These are phyloP conservation scores for Monosporascus sp. DNA, from an alignment of 2,329 filamentous ascomycete species.

Conservation along the genomic window DNA sequence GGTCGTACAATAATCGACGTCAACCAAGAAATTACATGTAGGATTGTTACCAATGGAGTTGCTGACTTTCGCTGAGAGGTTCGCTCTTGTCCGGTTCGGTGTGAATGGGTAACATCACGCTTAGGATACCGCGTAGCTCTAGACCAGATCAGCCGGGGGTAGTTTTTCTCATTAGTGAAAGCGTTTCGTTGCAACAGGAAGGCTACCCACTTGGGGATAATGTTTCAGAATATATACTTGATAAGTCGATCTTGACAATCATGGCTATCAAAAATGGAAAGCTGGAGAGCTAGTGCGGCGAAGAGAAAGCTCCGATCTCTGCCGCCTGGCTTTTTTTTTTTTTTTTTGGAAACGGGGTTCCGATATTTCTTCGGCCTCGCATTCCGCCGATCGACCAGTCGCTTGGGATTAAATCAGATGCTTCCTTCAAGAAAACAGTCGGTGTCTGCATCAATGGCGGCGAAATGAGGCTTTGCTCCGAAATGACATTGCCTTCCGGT, in stretches of 20 bases:
- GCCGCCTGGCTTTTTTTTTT: not conserved
- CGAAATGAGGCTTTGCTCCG: no score
- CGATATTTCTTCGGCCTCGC: not conserved
- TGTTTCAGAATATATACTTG: not conserved
- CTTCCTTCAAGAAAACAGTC: no score
- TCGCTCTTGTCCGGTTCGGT: not conserved
- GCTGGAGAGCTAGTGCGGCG: not conserved
- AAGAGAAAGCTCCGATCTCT: not conserved
- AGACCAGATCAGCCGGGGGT: not conserved
- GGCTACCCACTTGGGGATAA: not conserved
- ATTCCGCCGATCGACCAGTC: not conserved
- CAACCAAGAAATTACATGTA: not conserved
- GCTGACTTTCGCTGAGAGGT: no score
- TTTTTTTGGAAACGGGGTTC: not conserved
- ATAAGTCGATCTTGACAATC: not conserved
- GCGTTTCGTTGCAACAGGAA: not conserved
- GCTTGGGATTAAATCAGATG: no score
- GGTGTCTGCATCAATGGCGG: no score
- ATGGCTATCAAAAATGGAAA: not conserved
- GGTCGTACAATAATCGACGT: no score
- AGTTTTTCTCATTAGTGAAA: not conserved
- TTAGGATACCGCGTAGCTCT: not conserved
- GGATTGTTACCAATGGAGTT: not conserved
- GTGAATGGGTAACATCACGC: not conserved
- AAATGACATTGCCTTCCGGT: no score